Percentiles rank a stretch among this genome's conserved stretches.
These are phyloP conservation scores for Condylostoma magnum DNA, from an alignment of 169 alveolate species.

Conservation along the genomic window DNA sequence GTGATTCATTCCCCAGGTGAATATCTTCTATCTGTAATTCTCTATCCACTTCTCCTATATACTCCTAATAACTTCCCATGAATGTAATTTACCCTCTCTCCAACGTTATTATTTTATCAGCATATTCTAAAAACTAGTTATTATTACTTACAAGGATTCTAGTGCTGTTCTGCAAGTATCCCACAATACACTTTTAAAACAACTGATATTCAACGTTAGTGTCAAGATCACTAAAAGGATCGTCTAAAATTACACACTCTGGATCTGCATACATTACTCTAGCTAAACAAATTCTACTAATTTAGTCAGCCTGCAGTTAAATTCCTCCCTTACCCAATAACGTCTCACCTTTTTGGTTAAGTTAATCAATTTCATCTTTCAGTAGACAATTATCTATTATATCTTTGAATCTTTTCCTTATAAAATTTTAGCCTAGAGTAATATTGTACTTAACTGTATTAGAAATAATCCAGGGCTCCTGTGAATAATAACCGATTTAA, in stretches of 20 bases:
- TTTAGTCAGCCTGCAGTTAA: constrained; percentile 86
- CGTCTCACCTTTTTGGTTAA: constrained; percentile 79
- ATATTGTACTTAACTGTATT: constrained; percentile 85
- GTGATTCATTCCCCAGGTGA: no score
- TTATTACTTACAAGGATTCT: constrained; percentile 81
- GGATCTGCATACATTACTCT: constrained; percentile 80
- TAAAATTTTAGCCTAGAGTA: constrained; percentile 76
- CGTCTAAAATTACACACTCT: constrained; percentile 82
- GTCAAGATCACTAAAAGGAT: constrained; percentile 82
- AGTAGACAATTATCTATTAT: constrained; percentile 65
- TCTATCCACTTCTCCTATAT: no score
- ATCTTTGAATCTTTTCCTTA: constrained; percentile 44
- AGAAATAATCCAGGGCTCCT: constrained; percentile 85
- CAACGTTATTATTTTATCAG: constrained; percentile 74
- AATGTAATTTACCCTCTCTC: constrained; percentile 28
- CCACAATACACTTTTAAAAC: constrained; percentile 62
- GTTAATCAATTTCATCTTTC: constrained; percentile 66
- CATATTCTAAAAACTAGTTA: constrained; percentile 51
- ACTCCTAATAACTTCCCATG: constrained; percentile 19
- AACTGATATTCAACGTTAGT: constrained; percentile 68
- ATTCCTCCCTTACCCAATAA: constrained; percentile 87
- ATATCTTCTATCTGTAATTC: no score
- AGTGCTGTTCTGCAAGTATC: constrained; percentile 58
- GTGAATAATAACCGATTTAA: constrained; percentile 51
- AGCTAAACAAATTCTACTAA: constrained; percentile 84